These are phyloP conservation scores for Beauveria asiatica DNA, from an alignment of 2,329 filamentous ascomycete genomes.

Conservation along the genomic window DNA sequence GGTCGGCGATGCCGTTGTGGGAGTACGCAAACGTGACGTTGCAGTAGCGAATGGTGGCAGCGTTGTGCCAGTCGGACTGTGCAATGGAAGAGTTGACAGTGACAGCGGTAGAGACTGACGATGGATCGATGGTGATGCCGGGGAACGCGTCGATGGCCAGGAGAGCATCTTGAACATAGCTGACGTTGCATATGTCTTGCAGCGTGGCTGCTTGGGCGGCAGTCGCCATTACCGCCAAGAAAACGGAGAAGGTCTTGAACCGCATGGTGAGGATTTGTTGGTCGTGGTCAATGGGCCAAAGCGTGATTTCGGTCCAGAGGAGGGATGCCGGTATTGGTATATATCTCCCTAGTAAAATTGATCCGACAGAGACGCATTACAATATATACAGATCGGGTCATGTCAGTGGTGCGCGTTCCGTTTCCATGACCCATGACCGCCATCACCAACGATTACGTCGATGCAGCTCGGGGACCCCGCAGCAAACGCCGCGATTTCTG, in stretches of 20 bases:
- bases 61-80: conserved; percentile 20
- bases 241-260: neutral
- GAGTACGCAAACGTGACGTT: conserved; percentile 38
- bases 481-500: neutral
- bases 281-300: neutral
- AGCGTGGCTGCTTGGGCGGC: neutral
- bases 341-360: no score
- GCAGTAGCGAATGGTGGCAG: conserved; percentile 31
- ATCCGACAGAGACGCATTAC: neutral
- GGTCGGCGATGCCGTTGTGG: conserved; percentile 29
- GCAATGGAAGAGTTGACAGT: conserved; percentile 25
- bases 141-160: conserved; percentile 10
- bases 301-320: no score
- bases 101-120: conserved; percentile 20
- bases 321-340: no score
- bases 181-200: neutral
- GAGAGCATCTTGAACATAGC: neutral
- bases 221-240: neutral
- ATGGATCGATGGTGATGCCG: conserved; percentile 20
- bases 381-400: neutral
- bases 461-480: neutral
- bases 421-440: neutral
- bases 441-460: neutral
- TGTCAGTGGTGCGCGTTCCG: neutral
- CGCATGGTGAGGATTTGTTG: neutral